Evolutionary conservation across 495 filamentous ascomycete genomes (phyloP), one percentile per base, ranked within the genome.

Genomic region (Tuber microsphaerosporum): DNA sequence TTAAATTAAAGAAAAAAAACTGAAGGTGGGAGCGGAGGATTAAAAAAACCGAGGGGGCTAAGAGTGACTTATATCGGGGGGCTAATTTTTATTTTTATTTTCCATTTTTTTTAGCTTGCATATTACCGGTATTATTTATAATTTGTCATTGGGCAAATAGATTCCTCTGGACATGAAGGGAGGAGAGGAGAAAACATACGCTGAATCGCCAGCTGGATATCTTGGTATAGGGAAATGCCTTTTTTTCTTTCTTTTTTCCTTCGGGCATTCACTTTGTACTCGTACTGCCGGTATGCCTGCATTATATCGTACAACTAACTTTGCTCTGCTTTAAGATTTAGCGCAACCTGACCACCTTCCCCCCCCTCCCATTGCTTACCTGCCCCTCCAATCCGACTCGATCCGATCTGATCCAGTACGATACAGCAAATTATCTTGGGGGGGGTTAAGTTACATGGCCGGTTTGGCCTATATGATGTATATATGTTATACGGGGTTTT

Each of bases 191-290:
- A 26, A 14, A 56, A 31, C 7, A 56, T n/a, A 16, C 9, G 51
- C n/a, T 51, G n/a, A 14, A 31, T 31, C 31, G 3, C 10, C 10
- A 61, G 10, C 48, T 20, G 8, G 22, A 12, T n/a, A 61, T 61
- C n/a, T 61, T 61, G 44, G 42, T 74, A 78, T 79, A 73, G 73
- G 72, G 76, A 75, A 73, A 73, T 79, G 75, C 61, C 70, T 44
- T 1, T 69, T 73, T 71, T 46, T 69, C 39, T 19, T 43, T 51
- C 42, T 42, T 6, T 70, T 42, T 16, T 70, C 37, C 73, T 71
- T 65, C 20, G 22, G n/a, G 48, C 9, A n/a, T 51, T 51, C n/a
- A 8, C 22, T 12, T 51, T 51, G 48, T 51, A n/a, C 34, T 22
- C n/a, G 48, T 12, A 51, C 20, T 51, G n/a, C n/a, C n/a, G n/a